Base-by-base conservation (phyloP, 306 rosid species). In the Sphenostylis stenocarpa region DNA sequence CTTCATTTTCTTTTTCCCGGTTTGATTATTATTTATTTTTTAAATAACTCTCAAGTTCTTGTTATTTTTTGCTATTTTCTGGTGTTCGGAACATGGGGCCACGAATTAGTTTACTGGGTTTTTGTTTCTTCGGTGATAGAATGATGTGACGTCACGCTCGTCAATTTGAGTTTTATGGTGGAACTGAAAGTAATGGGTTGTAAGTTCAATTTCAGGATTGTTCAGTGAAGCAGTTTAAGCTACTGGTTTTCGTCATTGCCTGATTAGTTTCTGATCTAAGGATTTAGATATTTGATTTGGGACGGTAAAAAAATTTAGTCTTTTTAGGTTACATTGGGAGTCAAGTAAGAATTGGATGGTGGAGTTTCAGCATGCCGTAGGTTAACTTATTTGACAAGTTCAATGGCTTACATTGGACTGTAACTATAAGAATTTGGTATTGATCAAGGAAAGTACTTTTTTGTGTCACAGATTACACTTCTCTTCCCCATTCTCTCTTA, bases 91-190 rank as follows among this genome's bases (percentile, higher is more conserved):
- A 57, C 43, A 2, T 29, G 52, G 7, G 2, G 8, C 34, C 3
- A 4, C 26, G 21, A 23, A 77, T 73, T 77, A 19, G 77, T 39
- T 73, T 74, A 23, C 7, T 65, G 38, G 29, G 13, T 48, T 58
- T 65, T 21, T 36, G 3, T 55, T 71, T 64, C 17, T 75, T 76
- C 43, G 48, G 67, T 28, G n/a, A 11, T 53, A 2, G 41, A 70
- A 6, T n/a, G 60, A 21, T 65, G 11, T 11, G 44, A 21, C 53
- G 69, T 49, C 17, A 33, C 31, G 15, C 43, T 70, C 24, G 7
- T 57, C 73, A 28, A 10, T 6, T 29, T 38, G 51, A 63, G 69
- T 63, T 66, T 61, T 21, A 5, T 44, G 43, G 47, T 23, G 33
- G 19, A 24, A 24, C 5, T 31, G 47, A 57, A 56, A 12, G 9